phyloP scores from a whole-genome alignment of 768 basidiomycete species.

The Hericium coralloides region DNA sequence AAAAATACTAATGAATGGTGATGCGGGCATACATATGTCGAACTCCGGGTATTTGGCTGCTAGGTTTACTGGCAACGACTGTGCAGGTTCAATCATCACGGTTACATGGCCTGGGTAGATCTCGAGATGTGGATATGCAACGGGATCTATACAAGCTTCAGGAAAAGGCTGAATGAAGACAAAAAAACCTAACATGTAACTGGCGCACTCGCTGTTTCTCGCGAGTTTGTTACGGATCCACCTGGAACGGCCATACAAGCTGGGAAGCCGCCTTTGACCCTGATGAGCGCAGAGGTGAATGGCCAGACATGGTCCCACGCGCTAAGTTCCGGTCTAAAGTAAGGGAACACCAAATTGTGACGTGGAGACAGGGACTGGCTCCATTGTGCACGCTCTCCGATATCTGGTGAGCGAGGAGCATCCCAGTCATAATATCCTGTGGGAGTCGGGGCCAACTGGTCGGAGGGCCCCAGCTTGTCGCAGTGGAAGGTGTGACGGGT shows the following conservation, averaged over 20 bases:
- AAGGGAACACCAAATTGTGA: not conserved
- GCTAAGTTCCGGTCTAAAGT: not conserved
- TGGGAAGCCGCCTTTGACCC: too few relatives aligned
- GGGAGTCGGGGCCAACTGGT: not conserved
- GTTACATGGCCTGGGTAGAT: constrained; percentile 1
- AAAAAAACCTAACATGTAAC: constrained; percentile 14
- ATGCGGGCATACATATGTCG: too few relatives aligned
- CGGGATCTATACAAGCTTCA: constrained; percentile 16
- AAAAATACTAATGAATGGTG: not conserved
- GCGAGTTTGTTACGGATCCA: not conserved
- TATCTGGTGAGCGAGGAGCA: not conserved
- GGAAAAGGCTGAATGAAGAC: not conserved
- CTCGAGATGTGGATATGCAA: constrained; percentile 27
- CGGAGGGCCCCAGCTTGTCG: constrained; percentile 38
- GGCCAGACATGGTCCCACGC: not conserved
- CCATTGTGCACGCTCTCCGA: not conserved
- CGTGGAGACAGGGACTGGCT: not conserved
- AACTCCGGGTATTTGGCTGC: too few relatives aligned
- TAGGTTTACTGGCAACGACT: too few relatives aligned
- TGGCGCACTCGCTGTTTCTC: not conserved
- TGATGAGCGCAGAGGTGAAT: not conserved
- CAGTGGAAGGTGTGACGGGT: constrained; percentile 42
- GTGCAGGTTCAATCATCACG: too few relatives aligned
- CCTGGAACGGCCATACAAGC: not conserved
- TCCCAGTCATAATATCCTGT: not conserved